Evolutionary conservation across 345 rosid species (phyloP).

Genomic region (Eucalyptus cloeziana): DNA sequence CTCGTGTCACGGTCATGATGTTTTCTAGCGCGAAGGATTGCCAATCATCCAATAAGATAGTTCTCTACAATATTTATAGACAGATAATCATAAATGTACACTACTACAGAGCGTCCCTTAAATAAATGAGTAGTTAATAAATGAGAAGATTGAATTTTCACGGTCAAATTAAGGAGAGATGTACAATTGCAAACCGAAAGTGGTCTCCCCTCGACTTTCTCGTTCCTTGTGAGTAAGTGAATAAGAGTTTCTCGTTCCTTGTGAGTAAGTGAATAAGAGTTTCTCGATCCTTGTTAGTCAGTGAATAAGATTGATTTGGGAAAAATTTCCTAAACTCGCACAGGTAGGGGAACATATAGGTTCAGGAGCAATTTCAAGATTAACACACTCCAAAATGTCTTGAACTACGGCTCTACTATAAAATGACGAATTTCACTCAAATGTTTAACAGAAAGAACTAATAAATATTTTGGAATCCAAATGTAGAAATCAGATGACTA

Average conservation of each 20-base stretch:
- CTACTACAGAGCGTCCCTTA: background rate
- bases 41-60: too few species aligned
- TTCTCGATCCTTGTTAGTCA: background rate
- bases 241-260: background rate
- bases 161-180: background rate
- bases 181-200: background rate
- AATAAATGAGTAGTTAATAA: background rate
- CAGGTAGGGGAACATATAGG: background rate
- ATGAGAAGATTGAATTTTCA: background rate
- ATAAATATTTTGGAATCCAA: background rate
- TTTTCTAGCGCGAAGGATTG: too few species aligned
- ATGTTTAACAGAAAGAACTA: background rate
- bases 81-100: background rate
- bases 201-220: background rate
- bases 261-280: background rate
- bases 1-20: background rate
- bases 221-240: background rate
- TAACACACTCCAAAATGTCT: background rate
- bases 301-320: background rate
- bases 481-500: background rate
- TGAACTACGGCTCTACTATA: background rate
- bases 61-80: background rate
- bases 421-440: background rate
- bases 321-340: background rate
- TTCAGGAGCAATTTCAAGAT: background rate